phyloP scores from a whole-genome alignment of 306 rosid species.

The Urtica urens region DNA sequence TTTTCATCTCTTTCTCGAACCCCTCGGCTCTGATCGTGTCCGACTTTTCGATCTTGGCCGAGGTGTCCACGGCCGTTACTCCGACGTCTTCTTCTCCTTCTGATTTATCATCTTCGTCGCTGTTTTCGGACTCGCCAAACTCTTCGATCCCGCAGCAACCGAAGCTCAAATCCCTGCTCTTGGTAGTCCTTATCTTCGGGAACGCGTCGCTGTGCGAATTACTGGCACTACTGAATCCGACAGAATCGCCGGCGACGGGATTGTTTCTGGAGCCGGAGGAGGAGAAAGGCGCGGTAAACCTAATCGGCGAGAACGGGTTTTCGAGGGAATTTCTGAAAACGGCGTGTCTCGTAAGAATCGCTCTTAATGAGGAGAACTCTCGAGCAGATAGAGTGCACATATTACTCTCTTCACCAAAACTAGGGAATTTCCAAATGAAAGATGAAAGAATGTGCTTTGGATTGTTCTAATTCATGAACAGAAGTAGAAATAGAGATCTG shows the following conservation, averaged over 20 bases:
- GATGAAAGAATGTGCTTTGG: too few species aligned
- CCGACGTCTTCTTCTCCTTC: slow-evolving; percentile 14
- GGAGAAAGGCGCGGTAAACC: slow-evolving; percentile 19
- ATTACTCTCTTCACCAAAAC: too few species aligned
- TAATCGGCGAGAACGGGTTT: slow-evolving; percentile 12
- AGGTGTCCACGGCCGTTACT: not conserved
- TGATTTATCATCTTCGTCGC: slow-evolving; percentile 22
- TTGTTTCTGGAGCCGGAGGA: slow-evolving; percentile 20
- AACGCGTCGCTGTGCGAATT: too few species aligned
- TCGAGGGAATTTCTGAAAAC: slow-evolving; percentile 5
- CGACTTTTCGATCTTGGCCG: slow-evolving; percentile 26
- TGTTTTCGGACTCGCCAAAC: slow-evolving; percentile 16
- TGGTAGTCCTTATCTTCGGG: too few species aligned
- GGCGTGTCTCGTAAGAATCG: slow-evolving; percentile 9
- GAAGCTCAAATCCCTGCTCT: too few species aligned
- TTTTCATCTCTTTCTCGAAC: slow-evolving; percentile 45
- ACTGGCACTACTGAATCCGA: too few species aligned
- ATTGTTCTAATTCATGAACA: too few species aligned
- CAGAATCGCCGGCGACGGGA: too few species aligned
- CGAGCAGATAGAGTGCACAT: not conserved
- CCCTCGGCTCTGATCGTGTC: slow-evolving; percentile 41
- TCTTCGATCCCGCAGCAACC: slow-evolving; percentile 13
- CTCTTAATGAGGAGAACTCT: slow-evolving; percentile 15
- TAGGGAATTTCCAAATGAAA: too few species aligned
- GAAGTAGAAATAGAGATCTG: too few species aligned